Evolutionary conservation across 805 yeast species (phyloP), one percentile per base, ranked within the genome.

Genomic region (Lipomyces kockii): DNA sequence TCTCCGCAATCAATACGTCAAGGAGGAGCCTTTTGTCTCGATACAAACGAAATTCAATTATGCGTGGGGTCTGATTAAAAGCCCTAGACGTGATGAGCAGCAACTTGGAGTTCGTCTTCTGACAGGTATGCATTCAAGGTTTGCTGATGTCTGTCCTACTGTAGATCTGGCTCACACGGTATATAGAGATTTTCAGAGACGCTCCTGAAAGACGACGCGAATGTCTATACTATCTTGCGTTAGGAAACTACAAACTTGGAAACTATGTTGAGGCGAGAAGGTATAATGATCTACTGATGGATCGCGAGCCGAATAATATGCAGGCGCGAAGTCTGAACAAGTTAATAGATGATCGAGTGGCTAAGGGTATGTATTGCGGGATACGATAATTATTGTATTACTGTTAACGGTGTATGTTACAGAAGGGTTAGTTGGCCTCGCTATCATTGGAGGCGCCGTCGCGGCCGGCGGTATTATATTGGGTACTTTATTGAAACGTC

Each of bases 1-100:
- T 0, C 83, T 95, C 37, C 88, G 86, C 70, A 85, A 87, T 72
- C 97, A 92, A 74, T 92, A 91, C 53, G 85, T 87, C 34, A 82
- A 89, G 1, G 98, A 95, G 76, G 88, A 90, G 39, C 97, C 95
- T 4, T 81, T 84, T 52, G 92, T 91, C 0, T 83, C 93, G 0
- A 84, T 90, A 0, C 98, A 92, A 77, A 89, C 97, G 1, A 85
- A 87, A 66, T 95, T 95, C 83, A 95, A 96, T 78, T 91, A 90
- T 74, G 97, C 98, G 0, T 95, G 99, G 99, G 99, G 96, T 2
- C 81, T 95, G 61, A 86, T 96, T 70, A 93, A 92, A 77, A 87
- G 97, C 1, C 76, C 78, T 61, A 82, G 83, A 60, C 81, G 82
- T 27, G 83, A 82, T 52, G 89, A 90, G 69, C 96, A 91, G 75